Evolutionary conservation across 1,284 basidiomycete genomes (phyloP), one percentile per base, ranked within the genome.

Genomic region (Mycosarcoma maydis): DNA sequence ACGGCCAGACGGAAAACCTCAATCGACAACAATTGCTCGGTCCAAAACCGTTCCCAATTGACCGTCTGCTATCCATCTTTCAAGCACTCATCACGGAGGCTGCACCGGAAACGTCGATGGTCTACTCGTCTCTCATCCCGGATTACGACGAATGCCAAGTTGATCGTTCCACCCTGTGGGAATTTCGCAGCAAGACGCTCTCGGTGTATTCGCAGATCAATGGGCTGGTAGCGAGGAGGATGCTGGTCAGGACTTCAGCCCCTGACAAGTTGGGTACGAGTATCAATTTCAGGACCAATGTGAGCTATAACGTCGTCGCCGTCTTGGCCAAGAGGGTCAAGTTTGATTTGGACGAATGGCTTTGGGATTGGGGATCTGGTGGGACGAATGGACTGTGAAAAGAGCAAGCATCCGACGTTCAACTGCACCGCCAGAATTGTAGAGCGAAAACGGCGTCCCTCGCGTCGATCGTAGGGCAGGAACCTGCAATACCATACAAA

Each of bases 81-180:
- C 92, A 92, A 2, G 87, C 89, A 0, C 83, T 97, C 8, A 83
- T 94, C 32, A 90, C 92, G 55, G 92, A 95, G 80, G 88, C 93
- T 66, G 91, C 90, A 60, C 85, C 84, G 0, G 87, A 69, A 37
- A 69, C 62, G 58, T 57, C 58, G 10, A 50, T 69, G 89, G 29
- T 59, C 45, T 64, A 65, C 36, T 47, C 52, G 1, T 56, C 51
- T 2, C 36, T 58, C 24, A 43, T 56, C 10, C 45, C 53, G 13
- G 81, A 78, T 6, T 83, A 87, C 11, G 83, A 61, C n/a, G n/a
- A n/a, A n/a, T n/a, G n/a, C n/a, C n/a, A n/a, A n/a, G n/a, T 49
- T 4, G 56, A 64, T 11, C 20, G 65, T 22, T 68, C 64, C 14
- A 49, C 44, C 7, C 10, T 70, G 20, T 71, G 67, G 67, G 67